Base-by-base conservation (phyloP, 805 yeast genomes). In the Yamadazyma scolyti region DNA sequence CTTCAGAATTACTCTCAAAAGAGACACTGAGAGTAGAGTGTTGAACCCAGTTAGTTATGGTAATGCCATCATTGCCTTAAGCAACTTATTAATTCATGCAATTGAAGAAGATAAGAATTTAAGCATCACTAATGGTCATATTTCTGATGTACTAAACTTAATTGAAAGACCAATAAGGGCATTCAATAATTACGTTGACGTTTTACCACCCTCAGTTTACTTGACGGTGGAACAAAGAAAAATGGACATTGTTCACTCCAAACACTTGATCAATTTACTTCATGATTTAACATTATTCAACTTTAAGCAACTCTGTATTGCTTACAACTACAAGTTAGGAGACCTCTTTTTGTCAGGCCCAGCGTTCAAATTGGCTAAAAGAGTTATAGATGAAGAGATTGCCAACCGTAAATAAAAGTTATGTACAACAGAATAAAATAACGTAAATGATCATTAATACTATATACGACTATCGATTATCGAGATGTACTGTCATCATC, bases 331-430 rank as follows among this genome's bases (percentile, higher is more conserved):
- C 24, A 66, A 76, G 27, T 56, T 83, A 37, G 79, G 79, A 48
- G 88, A 81, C 45, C 69, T 82, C 42, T 67, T 75, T 16, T 58
- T 83, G 25, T 68, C 75, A 30, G 74, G 81, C 3, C 75, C 76
- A 27, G 83, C 82, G 4, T 75, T 75, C 46, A 75, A 74, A 40
- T 61, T 82, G 40, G 86, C 86, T 11, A 79, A 79, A 47, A 77
- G 85, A 79, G 82, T 82, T 16, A 68, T 79, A 34, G 88, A 81
- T 43, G 70, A 70, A 18, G 81, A 81, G 10, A 61, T 75, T 32
- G 77, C 75, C 4, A 20, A 24, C n/a, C 27, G 37, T 11, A 16
- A 20, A 6, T 20, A 19, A 19, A 14, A 19, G 9, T 19, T 8
- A 9, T 17, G 7, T 6, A 24, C 10, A 9, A 12, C 13, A 22